These are phyloP conservation scores for Hortaea sp. DNA, from an alignment of 2,329 filamentous ascomycete genomes.

Conservation along the genomic window DNA sequence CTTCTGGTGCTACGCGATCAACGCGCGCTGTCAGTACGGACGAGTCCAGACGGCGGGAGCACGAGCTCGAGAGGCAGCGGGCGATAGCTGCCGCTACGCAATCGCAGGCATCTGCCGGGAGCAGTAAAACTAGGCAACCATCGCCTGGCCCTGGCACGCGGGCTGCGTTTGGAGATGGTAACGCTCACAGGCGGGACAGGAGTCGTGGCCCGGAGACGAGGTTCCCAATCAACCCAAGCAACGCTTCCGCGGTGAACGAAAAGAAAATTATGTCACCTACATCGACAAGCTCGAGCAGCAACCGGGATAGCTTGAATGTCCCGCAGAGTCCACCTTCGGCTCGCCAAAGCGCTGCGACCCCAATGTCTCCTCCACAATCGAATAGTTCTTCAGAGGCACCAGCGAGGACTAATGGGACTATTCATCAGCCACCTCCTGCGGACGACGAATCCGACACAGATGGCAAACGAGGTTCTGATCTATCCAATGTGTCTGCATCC, in stretches of 20 bases:
- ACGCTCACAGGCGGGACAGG: conserved; percentile 64
- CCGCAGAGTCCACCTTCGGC: conserved; percentile 46
- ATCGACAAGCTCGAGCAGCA: conserved; percentile 22
- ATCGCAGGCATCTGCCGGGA: conserved; percentile 12
- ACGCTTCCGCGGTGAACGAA: conserved; percentile 33
- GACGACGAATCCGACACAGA: conserved; percentile 10
- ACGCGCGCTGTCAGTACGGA: conserved; percentile 80
- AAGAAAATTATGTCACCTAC: conserved; percentile 32
- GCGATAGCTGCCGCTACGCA: conserved; percentile 51
- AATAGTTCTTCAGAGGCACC: background rate
- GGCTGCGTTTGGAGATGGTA: conserved; percentile 12
- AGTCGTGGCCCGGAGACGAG: conserved; percentile 59
- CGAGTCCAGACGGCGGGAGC: conserved; percentile 85
- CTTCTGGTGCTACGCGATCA: conserved; percentile 51
- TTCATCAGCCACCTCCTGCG: conserved; percentile 23
- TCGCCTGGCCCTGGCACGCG: conserved; percentile 30
- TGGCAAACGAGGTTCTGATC: conserved; percentile 10
- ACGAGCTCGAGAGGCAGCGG: conserved; percentile 87
- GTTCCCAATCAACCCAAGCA: conserved; percentile 59
- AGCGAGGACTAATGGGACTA: conserved; percentile 14
- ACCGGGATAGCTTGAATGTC: conserved; percentile 60
- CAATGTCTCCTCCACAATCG: conserved; percentile 9
- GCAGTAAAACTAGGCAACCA: conserved; percentile 36
- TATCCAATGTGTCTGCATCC: conserved; percentile 17
- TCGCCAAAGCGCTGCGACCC: conserved; percentile 6